Base-by-base conservation (phyloP, 2,329 filamentous ascomycete species). In the Arthroderma uncinatum region DNA sequence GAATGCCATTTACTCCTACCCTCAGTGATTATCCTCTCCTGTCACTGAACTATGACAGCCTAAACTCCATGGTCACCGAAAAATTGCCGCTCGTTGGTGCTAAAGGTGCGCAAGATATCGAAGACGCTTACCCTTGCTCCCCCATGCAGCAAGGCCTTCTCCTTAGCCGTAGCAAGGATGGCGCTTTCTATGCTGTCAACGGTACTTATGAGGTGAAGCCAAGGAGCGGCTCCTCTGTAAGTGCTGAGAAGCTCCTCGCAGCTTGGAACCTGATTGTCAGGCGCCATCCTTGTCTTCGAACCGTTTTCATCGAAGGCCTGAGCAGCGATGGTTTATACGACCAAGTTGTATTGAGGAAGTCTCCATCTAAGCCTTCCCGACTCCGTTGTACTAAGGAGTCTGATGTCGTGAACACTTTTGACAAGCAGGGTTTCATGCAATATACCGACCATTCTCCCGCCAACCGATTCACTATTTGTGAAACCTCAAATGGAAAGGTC, bases 1-100 rank as follows among this genome's bases (percentile, higher is more conserved):
- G 62, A 2, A 59, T 69, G 47, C 14, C 62, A 1, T 62, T 65
- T 2, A 65, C 59, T 2, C 60, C 64, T 23, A 77, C 76, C 0
- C 57, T 75, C 7, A 74, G 70, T 57, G 75, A 76, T 33, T 76
- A 73, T 54, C 72, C 74, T 0, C 68, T 79, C 42, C 66, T 79
- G 3, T 70, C 72, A 1, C 64, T 77, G 57, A 72, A 68, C 0
- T 76, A 79, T 40, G 61, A 70, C 0, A 66, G 66, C 7, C 68
- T 80, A 39, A 62, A 73, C 0, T 68, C 62, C 5, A 58, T 78
- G 60, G 58, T 71, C 0, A 61, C 58, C 1, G 62, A 70, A 5
- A 75, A 67, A 53, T 61, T 78, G 0, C 69, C 71, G 2, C 63
- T 61, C 2, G 58, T 74, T 56, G 71, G 72, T 9, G 28, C 59